Conservation (phyloP, 2,329 filamentous ascomycete genomes). For the Leptographium radiaticola region DNA sequence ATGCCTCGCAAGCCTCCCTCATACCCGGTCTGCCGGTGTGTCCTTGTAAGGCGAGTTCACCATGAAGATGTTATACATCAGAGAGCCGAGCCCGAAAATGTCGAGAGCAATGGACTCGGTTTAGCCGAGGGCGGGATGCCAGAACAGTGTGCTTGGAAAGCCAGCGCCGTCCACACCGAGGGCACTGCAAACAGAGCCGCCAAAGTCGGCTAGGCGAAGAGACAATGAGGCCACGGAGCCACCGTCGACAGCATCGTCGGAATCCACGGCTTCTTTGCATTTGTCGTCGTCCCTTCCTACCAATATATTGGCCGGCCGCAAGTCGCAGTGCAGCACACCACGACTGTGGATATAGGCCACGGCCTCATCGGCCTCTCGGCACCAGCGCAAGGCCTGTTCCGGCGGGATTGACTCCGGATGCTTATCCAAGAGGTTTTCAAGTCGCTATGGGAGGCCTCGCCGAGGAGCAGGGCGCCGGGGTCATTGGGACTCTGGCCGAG, state of each 20-base stretch:
- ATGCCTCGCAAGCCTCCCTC: background rate
- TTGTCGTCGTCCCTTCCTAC: background rate
- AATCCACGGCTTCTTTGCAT: background rate
- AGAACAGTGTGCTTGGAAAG: slow-evolving; percentile 2
- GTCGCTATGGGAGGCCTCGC: too few species aligned
- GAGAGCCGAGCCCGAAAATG: background rate
- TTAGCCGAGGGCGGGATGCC: slow-evolving; percentile 1
- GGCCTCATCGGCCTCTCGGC: too few species aligned
- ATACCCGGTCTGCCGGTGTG: background rate
- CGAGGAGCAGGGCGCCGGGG: too few species aligned
- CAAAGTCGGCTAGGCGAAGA: slow-evolving; percentile 1
- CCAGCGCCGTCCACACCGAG: background rate
- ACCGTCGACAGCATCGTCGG: background rate
- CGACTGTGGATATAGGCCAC: background rate
- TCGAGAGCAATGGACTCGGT: slow-evolving; percentile 1
- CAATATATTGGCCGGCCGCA: slow-evolving; percentile 1
- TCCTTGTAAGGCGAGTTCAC: slow-evolving; percentile 1
- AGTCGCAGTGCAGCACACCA: background rate
- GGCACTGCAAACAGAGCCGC: slow-evolving; percentile 1
- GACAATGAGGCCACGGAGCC: background rate
- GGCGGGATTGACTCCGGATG: too few species aligned
- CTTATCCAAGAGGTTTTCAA: too few species aligned
- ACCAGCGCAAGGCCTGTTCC: too few species aligned
- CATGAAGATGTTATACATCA: slow-evolving; percentile 1
- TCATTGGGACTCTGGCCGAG: too few species aligned